Evolutionary conservation across 2,329 filamentous ascomycete species (phyloP).

Genomic region (Aspergillus thermomutatus): DNA sequence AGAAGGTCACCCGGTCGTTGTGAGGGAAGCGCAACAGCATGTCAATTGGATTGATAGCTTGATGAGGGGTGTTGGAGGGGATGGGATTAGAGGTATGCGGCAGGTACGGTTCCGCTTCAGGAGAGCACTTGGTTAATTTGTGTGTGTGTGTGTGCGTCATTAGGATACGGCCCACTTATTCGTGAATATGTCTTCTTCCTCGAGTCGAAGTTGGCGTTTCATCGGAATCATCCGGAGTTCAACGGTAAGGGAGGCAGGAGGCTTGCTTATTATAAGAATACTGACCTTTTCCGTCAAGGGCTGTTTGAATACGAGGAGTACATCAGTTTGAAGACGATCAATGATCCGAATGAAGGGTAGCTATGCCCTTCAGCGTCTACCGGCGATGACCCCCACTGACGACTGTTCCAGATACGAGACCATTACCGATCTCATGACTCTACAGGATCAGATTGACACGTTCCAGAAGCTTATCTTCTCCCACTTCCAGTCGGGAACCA

Average conservation of each 20-base stretch:
- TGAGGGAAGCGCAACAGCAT: slow-evolving; percentile 87
- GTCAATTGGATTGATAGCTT: slow-evolving; percentile 89
- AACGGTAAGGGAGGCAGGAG: slow-evolving; percentile 60
- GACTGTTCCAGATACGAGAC: slow-evolving; percentile 65
- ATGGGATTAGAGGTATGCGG: slow-evolving; percentile 71
- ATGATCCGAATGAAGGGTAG: slow-evolving; percentile 95
- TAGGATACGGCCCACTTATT: slow-evolving; percentile 83
- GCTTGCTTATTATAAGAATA: background rate
- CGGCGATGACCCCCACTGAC: slow-evolving; percentile 18
- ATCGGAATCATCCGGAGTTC: slow-evolving; percentile 94
- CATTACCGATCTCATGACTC: slow-evolving; percentile 90
- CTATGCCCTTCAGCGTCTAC: slow-evolving; percentile 1
- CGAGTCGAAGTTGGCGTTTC: slow-evolving; percentile 91
- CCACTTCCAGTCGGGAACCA: slow-evolving; percentile 84
- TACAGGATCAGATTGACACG: slow-evolving; percentile 97
- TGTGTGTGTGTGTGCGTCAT: slow-evolving; percentile 3
- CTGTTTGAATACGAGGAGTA: slow-evolving; percentile 99
- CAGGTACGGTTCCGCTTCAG: background rate
- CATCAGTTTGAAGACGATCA: slow-evolving; percentile 94
- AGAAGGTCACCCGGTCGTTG: slow-evolving; percentile 83
- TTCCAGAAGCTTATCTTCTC: slow-evolving; percentile 99
- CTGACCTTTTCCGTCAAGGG: slow-evolving; percentile 35
- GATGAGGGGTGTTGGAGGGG: slow-evolving; percentile 75
- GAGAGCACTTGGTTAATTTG: background rate
- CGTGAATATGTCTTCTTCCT: slow-evolving; percentile 96